Percentiles rank a stretch among this genome's conserved stretches.
Evolutionary conservation across 2,329 filamentous ascomycete genomes (phyloP).

Genomic region (Epichloe aotearoae): DNA sequence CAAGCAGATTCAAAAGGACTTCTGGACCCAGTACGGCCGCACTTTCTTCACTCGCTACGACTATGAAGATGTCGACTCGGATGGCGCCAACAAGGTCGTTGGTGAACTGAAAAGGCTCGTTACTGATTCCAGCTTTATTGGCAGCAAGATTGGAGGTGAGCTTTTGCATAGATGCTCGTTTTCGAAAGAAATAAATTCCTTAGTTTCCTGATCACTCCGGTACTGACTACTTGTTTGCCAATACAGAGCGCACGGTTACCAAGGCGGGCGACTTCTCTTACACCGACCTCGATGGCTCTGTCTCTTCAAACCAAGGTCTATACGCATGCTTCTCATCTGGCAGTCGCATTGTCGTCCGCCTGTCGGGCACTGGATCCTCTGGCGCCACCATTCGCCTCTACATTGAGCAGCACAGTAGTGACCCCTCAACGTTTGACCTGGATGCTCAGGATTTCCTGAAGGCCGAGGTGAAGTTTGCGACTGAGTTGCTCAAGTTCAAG

Average conservation of each 20-base stretch:
- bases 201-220: neutral
- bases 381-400: constrained; percentile 95
- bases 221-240: constrained; percentile 1
- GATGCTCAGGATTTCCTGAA: constrained; percentile 91
- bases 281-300: constrained; percentile 94
- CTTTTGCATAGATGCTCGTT: neutral
- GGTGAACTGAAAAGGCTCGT: constrained; percentile 69
- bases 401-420: constrained; percentile 86
- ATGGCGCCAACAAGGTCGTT: constrained; percentile 83
- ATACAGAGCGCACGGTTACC: constrained; percentile 58
- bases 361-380: constrained; percentile 89
- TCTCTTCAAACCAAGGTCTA: constrained; percentile 90
- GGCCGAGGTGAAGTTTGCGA: constrained; percentile 76
- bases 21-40: constrained; percentile 91
- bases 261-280: constrained; percentile 96
- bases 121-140: constrained; percentile 60
- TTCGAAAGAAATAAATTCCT: no score
- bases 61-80: constrained; percentile 88
- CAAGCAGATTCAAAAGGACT: constrained; percentile 89
- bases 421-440: constrained; percentile 61
- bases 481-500: constrained; percentile 80
- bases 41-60: constrained; percentile 99
- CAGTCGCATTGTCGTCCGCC: constrained; percentile 84
- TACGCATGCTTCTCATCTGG: constrained; percentile 91
- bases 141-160: constrained; percentile 62